phyloP scores from a whole-genome alignment of 257 asterid species.

The Rehmannia glutinosa region DNA sequence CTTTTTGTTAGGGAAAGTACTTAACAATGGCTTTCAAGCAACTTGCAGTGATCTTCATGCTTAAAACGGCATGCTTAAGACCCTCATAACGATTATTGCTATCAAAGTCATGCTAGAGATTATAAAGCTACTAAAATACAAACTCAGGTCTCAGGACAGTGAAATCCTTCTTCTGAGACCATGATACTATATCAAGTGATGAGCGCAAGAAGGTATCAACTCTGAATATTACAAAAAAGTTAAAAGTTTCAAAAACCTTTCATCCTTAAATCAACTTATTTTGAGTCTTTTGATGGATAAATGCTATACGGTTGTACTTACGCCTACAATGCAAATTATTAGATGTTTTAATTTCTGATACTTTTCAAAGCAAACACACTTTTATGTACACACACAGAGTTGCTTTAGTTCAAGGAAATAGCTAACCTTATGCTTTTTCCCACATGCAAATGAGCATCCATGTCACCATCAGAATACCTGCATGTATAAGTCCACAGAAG shows the following conservation, averaged over 20 bases:
- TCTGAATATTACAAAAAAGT: background rate
- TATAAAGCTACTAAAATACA: background rate
- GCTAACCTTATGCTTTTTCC: conserved; percentile 24
- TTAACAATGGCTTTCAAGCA: too few species aligned
- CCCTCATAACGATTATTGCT: too few species aligned
- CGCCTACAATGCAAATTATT: background rate
- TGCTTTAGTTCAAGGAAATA: background rate
- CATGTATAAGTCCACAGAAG: background rate
- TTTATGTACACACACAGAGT: background rate
- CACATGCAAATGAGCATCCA: conserved; percentile 10
- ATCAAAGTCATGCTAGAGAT: too few species aligned
- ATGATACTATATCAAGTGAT: background rate
- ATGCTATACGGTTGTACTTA: too few species aligned
- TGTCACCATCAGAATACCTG: conserved; percentile 20
- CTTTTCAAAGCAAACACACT: background rate
- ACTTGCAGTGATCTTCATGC: too few species aligned
- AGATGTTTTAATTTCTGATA: background rate
- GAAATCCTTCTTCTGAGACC: too few species aligned
- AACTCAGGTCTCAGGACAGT: background rate
- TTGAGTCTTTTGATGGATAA: background rate
- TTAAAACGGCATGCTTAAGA: too few species aligned
- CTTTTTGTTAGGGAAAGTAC: background rate
- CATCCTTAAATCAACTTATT: background rate
- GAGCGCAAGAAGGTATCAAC: background rate
- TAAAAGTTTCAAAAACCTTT: background rate